phyloP scores from a whole-genome alignment of 169 alveolate genomes.

The Plasmodium knowlesi region DNA sequence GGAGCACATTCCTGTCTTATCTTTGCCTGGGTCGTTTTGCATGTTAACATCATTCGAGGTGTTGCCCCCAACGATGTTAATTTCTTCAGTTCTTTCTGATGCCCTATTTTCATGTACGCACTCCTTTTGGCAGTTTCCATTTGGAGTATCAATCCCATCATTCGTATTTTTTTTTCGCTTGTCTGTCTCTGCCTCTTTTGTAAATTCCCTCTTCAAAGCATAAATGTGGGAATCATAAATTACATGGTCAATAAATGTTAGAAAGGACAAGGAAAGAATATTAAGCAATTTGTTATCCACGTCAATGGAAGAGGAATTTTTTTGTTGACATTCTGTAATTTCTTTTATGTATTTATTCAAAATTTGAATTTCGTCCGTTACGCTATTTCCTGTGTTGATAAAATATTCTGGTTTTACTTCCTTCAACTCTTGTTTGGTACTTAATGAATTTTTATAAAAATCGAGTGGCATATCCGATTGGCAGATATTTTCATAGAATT shows the following conservation, averaged over 20 bases:
- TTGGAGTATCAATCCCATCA: background rate
- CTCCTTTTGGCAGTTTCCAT: background rate
- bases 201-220: conserved; percentile 16
- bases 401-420: background rate
- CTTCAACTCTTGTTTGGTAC: conserved; percentile 1
- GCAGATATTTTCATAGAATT: conserved; percentile 55
- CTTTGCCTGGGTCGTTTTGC: background rate
- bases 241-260: conserved; percentile 67
- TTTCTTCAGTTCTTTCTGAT: background rate
- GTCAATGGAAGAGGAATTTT: conserved; percentile 11
- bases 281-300: conserved; percentile 60
- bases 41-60: background rate
- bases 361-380: conserved; percentile 55
- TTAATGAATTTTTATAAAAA: conserved; percentile 60
- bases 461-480: conserved; percentile 29
- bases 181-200: background rate
- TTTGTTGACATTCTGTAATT: conserved; percentile 13
- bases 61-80: background rate
- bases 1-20: background rate
- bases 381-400: conserved; percentile 23
- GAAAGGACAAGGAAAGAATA: conserved; percentile 57
- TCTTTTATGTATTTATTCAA: conserved; percentile 51
- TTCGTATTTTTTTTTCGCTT: background rate
- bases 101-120: background rate
- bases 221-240: conserved; percentile 68